Conservation (phyloP, 1,284 basidiomycete species). For the Trametes pubescens region DNA sequence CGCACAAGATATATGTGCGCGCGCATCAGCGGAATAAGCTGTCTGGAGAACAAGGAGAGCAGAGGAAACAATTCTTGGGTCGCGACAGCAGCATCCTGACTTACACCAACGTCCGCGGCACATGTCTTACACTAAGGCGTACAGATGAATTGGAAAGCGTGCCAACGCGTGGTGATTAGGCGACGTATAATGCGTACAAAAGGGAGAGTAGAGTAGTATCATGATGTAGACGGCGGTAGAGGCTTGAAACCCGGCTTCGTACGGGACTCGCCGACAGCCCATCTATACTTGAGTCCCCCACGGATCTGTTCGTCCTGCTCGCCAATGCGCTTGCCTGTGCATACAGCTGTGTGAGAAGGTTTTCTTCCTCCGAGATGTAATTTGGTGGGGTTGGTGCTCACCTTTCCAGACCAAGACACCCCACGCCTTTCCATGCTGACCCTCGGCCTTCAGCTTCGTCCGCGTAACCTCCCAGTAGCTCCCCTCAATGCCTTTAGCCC, state of each 20-base stretch:
- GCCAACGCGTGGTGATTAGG: background rate
- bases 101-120: background rate
- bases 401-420: conserved; percentile 81
- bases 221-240: conserved; percentile 17
- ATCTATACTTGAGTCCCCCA: conserved; percentile 68
- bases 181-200: conserved; percentile 5
- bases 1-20: background rate
- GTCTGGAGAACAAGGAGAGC: background rate
- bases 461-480: conserved; percentile 80
- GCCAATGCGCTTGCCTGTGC: conserved; percentile 58
- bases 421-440: conserved; percentile 81
- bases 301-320: conserved; percentile 58
- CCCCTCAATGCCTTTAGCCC: conserved; percentile 66
- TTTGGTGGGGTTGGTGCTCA: conserved; percentile 44
- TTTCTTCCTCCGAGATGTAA: too few relatives aligned
- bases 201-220: background rate
- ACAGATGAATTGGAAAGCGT: background rate
- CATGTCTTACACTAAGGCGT: background rate
- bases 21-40: background rate
- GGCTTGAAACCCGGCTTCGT: conserved; percentile 23
- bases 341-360: background rate
- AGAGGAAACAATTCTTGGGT: background rate
- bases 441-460: conserved; percentile 71
- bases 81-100: background rate
- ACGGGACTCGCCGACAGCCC: conserved; percentile 60